A percentile compares a stretch with the other conserved stretches of the same genome.
These are phyloP conservation scores for Pseudopyricularia javanii DNA, from an alignment of 2,329 filamentous ascomycete genomes.

Conservation along the genomic window DNA sequence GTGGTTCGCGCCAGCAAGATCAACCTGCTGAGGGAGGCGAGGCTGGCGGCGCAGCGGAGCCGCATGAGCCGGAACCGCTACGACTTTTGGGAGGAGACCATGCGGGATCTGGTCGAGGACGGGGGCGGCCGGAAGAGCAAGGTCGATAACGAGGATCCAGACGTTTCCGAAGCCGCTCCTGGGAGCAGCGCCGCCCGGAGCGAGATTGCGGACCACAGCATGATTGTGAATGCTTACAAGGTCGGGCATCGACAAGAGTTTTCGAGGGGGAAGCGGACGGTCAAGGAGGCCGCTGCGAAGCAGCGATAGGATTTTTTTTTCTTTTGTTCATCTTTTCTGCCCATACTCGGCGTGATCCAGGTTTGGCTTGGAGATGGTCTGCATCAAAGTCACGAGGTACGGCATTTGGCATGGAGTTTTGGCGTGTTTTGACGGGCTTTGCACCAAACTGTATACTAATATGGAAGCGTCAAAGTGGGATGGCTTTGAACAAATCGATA, in stretches of 20 bases:
- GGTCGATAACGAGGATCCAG: background rate
- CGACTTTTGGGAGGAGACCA: constrained; percentile 47
- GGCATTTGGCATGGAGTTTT: constrained; percentile 2
- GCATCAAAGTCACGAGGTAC: constrained; percentile 7
- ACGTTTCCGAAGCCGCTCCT: constrained; percentile 10
- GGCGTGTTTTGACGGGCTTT: background rate
- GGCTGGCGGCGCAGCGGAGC: constrained; percentile 40
- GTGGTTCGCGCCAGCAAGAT: constrained; percentile 51
- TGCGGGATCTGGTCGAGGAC: constrained; percentile 40
- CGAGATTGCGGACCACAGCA: constrained; percentile 50
- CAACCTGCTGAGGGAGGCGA: constrained; percentile 52
- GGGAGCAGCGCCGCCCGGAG: constrained; percentile 16
- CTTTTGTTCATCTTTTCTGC: background rate
- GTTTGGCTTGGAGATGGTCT: background rate
- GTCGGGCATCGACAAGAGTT: constrained; percentile 40
- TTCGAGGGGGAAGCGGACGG: constrained; percentile 29
- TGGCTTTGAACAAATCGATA: background rate
- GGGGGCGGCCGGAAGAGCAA: constrained; percentile 8
- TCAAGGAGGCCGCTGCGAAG: constrained; percentile 3
- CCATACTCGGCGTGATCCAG: constrained; percentile 3
- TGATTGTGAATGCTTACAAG: constrained; percentile 49
- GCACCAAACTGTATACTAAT: background rate
- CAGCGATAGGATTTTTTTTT: background rate
- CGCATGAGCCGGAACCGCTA: constrained; percentile 40
- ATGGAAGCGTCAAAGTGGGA: background rate